Conservation (phyloP, 148 eudicot genomes). For the Salicornia ramosissima region DNA sequence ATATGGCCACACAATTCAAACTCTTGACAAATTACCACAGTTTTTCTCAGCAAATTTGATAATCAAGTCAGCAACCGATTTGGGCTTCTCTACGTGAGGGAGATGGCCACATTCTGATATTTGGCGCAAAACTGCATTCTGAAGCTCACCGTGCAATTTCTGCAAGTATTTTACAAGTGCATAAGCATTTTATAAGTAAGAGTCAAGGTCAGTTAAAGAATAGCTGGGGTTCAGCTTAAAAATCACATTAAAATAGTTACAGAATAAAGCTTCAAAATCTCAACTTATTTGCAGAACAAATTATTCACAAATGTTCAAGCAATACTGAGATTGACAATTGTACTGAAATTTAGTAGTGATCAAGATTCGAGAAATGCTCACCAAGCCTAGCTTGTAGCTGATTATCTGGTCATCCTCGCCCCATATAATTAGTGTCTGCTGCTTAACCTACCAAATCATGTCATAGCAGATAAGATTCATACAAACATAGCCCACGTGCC, state of each 20-base stretch:
- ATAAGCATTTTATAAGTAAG: too few relatives aligned
- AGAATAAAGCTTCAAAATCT: too few relatives aligned
- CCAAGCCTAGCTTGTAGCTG: slow-evolving; percentile 73
- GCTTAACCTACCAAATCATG: slow-evolving; percentile 55
- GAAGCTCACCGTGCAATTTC: slow-evolving; percentile 76
- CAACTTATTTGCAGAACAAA: too few relatives aligned
- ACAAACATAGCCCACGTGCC: too few relatives aligned
- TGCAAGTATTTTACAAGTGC: slow-evolving; percentile 34
- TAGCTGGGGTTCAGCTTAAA: too few relatives aligned
- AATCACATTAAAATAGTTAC: not conserved
- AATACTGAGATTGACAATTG: not conserved
- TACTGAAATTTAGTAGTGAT: not conserved
- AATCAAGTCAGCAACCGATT: slow-evolving; percentile 51
- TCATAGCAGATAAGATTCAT: not conserved
- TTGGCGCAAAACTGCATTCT: slow-evolving; percentile 64
- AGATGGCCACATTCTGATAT: slow-evolving; percentile 89
- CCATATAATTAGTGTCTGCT: slow-evolving; percentile 83
- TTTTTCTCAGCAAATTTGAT: slow-evolving; percentile 39
- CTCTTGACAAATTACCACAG: not conserved
- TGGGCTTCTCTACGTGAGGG: slow-evolving; percentile 88
- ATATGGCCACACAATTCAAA: not conserved
- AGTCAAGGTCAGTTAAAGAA: too few relatives aligned
- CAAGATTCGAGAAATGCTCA: slow-evolving; percentile 24
- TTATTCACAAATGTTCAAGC: not conserved
- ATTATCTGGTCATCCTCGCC: slow-evolving; percentile 90